Evolutionary conservation across 306 rosid species (phyloP).

Genomic region (Luffa aegyptiaca): DNA sequence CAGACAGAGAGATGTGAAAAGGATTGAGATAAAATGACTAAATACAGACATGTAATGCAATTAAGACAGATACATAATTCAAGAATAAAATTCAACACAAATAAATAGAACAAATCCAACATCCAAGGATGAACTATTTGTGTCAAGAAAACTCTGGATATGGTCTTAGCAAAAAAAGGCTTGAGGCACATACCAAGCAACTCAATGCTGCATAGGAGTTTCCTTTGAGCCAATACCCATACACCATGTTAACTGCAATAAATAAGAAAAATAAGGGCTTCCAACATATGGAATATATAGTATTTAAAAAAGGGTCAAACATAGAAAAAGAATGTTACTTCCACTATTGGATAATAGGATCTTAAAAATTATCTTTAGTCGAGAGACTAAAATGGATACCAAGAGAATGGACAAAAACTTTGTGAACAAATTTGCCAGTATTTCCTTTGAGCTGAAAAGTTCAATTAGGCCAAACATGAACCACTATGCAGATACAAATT

Average conservation of each 20-base stretch:
- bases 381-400: neutral
- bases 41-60: constrained; percentile 1
- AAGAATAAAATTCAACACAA: neutral
- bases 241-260: constrained; percentile 75
- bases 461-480: neutral
- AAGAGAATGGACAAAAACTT: neutral
- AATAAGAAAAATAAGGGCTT: constrained; percentile 1
- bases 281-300: neutral
- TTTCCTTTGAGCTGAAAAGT: neutral
- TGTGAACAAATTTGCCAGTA: neutral
- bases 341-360: neutral
- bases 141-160: neutral
- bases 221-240: constrained; percentile 75
- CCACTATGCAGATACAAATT: neutral
- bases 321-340: neutral
- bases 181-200: constrained; percentile 43
- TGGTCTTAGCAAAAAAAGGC: neutral
- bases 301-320: neutral
- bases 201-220: constrained; percentile 59
- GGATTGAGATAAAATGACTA: neutral
- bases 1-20: neutral
- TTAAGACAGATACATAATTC: neutral
- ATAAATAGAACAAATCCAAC: neutral
- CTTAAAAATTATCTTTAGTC: neutral
- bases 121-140: neutral